These are phyloP conservation scores for Alternaria sp. DNA, from an alignment of 2,329 filamentous ascomycete species.

Conservation along the genomic window DNA sequence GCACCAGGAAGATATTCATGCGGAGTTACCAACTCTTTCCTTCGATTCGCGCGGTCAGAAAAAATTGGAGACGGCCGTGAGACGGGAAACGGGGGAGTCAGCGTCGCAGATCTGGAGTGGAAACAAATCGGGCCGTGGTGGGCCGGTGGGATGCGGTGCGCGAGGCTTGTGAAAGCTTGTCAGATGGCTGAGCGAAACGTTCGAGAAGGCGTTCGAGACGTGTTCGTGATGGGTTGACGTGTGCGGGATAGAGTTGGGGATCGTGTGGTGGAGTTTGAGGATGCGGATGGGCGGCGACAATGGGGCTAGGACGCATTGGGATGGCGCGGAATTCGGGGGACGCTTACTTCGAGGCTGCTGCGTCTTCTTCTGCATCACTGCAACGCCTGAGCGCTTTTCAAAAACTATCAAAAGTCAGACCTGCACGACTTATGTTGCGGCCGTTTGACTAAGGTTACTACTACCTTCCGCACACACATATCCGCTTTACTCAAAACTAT, in stretches of 20 bases:
- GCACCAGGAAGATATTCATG: too few relatives aligned
- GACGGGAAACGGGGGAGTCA: constrained; percentile 8
- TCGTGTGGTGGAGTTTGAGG: not conserved
- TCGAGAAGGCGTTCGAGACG: not conserved
- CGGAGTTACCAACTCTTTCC: not conserved
- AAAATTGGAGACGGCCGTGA: constrained; percentile 8
- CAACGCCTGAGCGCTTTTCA: not conserved
- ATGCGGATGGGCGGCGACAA: not conserved
- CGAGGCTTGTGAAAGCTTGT: constrained; percentile 9
- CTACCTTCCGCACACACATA: not conserved
- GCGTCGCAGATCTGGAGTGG: constrained; percentile 4
- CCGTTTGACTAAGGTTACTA: too few relatives aligned
- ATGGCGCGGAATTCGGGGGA: not conserved
- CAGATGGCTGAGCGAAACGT: not conserved
- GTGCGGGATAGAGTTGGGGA: not conserved
- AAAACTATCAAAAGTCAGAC: too few relatives aligned
- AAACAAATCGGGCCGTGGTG: constrained; percentile 11
- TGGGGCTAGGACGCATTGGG: not conserved
- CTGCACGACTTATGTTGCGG: too few relatives aligned
- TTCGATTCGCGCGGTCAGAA: not conserved
- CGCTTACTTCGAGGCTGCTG: not conserved
- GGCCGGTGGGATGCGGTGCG: not conserved
- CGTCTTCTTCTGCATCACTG: not conserved
- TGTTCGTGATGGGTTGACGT: not conserved
- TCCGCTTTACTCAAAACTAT: not conserved